phyloP scores from a whole-genome alignment of 257 asterid species.

The Ballota nigra region DNA sequence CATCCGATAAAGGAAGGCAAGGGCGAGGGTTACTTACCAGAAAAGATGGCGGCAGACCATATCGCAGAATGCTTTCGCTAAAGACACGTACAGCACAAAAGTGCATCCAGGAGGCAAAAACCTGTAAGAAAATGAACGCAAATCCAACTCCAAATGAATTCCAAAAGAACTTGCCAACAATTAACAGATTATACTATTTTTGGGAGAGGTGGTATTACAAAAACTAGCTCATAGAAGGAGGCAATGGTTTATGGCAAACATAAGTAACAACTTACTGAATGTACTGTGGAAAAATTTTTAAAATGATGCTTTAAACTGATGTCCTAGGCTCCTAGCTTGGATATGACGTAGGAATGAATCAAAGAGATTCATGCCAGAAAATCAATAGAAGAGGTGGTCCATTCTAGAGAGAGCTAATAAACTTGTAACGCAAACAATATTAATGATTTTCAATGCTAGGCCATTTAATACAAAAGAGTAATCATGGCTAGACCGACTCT shows the following conservation, averaged over 20 bases:
- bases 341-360: too few species aligned
- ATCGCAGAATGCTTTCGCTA: slow-evolving; percentile 87
- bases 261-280: not conserved
- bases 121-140: slow-evolving; percentile 43
- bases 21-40: slow-evolving; percentile 35
- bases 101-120: slow-evolving; percentile 96
- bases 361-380: too few species aligned
- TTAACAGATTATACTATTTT: not conserved
- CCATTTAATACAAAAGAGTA: not conserved
- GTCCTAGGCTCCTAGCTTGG: too few species aligned
- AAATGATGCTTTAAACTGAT: not conserved
- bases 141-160: not conserved
- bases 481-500: not conserved
- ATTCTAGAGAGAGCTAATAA: too few species aligned
- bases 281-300: not conserved
- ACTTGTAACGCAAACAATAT: too few species aligned
- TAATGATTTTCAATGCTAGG: too few species aligned
- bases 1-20: not conserved
- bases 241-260: not conserved
- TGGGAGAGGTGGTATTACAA: not conserved
- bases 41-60: slow-evolving; percentile 78
- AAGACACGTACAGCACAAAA: slow-evolving; percentile 87
- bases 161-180: not conserved
- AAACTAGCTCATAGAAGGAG: not conserved
- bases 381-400: too few species aligned